Conservation (phyloP, 257 asterid species). For the Gynochthodes officinalis region DNA sequence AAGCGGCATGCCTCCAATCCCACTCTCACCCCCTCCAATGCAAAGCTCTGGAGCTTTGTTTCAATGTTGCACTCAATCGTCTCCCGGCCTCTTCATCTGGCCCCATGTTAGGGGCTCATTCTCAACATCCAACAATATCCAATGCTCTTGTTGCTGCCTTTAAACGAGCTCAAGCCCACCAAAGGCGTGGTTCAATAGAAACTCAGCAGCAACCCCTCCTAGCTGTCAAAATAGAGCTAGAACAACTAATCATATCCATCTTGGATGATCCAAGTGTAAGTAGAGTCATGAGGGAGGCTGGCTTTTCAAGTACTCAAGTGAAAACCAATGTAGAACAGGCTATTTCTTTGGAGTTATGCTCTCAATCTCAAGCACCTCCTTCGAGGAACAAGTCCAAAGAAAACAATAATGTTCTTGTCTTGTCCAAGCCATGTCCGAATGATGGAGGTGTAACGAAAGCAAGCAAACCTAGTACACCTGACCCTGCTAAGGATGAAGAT, state of each 20-base stretch:
- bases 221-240: slow-evolving; percentile 65
- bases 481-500: slow-evolving; percentile 40
- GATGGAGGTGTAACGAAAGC: slow-evolving; percentile 1
- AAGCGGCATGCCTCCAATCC: slow-evolving; percentile 66
- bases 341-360: slow-evolving; percentile 35
- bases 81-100: slow-evolving; percentile 57
- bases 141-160: slow-evolving; percentile 92
- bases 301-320: slow-evolving; percentile 78
- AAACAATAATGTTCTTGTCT: slow-evolving; percentile 12
- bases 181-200: slow-evolving; percentile 70
- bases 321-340: slow-evolving; percentile 67
- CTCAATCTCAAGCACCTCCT: slow-evolving; percentile 19
- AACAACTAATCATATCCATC: slow-evolving; percentile 78
- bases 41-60: slow-evolving; percentile 91
- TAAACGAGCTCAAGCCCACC: slow-evolving; percentile 95
- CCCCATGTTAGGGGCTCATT: slow-evolving; percentile 37
- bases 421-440: slow-evolving; percentile 3
- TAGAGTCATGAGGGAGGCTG: slow-evolving; percentile 89
- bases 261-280: slow-evolving; percentile 92
- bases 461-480: slow-evolving; percentile 10
- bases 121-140: slow-evolving; percentile 58
- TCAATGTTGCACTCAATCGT: slow-evolving; percentile 88
- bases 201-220: slow-evolving; percentile 59
- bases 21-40: slow-evolving; percentile 91
- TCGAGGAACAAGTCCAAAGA: slow-evolving; percentile 18